A percentile compares a stretch with the other conserved stretches of the same genome.
Evolutionary conservation across 2,329 filamentous ascomycete species (phyloP).

Genomic region (Claviceps sp.): DNA sequence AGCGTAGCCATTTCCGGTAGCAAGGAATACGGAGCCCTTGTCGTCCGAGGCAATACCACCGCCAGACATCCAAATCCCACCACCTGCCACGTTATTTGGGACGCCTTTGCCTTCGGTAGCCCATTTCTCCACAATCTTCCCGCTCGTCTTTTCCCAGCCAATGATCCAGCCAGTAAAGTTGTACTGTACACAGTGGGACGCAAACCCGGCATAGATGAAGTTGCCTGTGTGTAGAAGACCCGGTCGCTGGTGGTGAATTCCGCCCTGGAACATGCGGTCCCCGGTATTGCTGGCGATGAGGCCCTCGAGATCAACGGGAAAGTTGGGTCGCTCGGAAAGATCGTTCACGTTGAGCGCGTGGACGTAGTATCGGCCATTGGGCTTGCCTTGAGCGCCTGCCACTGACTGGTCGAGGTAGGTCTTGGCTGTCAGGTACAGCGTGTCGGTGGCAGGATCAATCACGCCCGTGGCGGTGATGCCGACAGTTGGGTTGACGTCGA

Average conservation of each 20-base stretch:
- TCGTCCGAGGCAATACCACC: conserved; percentile 26
- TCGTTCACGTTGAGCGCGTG: conserved; percentile 26
- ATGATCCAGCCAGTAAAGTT: conserved; percentile 42
- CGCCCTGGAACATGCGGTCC: conserved; percentile 35
- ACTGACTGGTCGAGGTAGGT: conserved; percentile 24
- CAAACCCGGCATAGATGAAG: conserved; percentile 38
- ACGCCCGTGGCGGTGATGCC: conserved; percentile 33
- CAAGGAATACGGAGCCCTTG: conserved; percentile 24
- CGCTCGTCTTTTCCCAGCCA: conserved; percentile 30
- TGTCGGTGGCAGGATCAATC: conserved; percentile 31
- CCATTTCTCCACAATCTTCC: conserved; percentile 24
- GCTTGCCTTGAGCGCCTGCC: conserved; percentile 18
- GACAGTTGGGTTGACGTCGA: conserved; percentile 32
- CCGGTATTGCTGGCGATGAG: conserved; percentile 31
- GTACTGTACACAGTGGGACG: conserved; percentile 41
- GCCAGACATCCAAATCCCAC: conserved; percentile 30
- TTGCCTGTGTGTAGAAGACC: conserved; percentile 31
- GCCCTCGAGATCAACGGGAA: conserved; percentile 35
- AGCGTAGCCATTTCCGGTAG: conserved; percentile 27
- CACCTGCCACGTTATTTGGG: conserved; percentile 22
- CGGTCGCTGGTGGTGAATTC: conserved; percentile 37
- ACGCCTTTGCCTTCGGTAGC: conserved; percentile 29
- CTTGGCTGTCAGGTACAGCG: conserved; percentile 30
- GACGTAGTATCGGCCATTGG: conserved; percentile 22
- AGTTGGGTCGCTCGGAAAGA: conserved; percentile 24